phyloP scores from a whole-genome alignment of 148 eudicot species.

The Polygonum maritimum region DNA sequence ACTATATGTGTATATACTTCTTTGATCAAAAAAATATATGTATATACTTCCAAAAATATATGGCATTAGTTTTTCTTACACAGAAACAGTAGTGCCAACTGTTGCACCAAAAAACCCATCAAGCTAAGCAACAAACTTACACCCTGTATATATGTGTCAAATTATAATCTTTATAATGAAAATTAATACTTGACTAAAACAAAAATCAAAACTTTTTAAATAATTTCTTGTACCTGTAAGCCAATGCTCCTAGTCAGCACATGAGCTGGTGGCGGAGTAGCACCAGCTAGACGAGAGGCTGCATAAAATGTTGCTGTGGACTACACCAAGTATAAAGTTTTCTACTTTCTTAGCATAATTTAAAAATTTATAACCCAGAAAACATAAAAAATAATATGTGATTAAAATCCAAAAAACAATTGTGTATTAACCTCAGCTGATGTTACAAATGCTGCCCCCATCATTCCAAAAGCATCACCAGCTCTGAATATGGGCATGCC shows the following conservation, averaged over 20 bases:
- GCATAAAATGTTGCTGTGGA: slow-evolving; percentile 89
- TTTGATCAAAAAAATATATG: no score
- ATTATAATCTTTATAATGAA: not conserved
- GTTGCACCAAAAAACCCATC: slow-evolving; percentile 79
- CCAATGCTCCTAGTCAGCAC: slow-evolving; percentile 90
- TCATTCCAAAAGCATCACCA: slow-evolving; percentile 91
- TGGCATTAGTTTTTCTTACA: slow-evolving; percentile 37
- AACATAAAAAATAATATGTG: not conserved
- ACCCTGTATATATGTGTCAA: slow-evolving; percentile 40
- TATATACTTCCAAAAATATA: not conserved
- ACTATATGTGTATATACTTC: no score
- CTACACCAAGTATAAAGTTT: slow-evolving; percentile 32
- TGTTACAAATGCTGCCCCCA: slow-evolving; percentile 94
- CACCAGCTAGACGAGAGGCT: slow-evolving; percentile 82
- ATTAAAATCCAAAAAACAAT: not conserved
- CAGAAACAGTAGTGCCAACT: slow-evolving; percentile 82
- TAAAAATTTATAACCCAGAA: not conserved
- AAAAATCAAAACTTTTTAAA: not conserved
- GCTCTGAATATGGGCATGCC: slow-evolving; percentile 90
- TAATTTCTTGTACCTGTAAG: slow-evolving; percentile 51
- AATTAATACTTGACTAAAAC: not conserved
- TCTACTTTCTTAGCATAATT: not conserved
- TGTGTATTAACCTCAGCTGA: slow-evolving; percentile 67
- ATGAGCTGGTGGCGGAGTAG: slow-evolving; percentile 83
- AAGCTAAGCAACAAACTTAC: slow-evolving; percentile 51